Percentiles rank a stretch among this genome's conserved stretches.
phyloP scores from a whole-genome alignment of 495 filamentous ascomycete genomes.

The Annulohypoxylon moriforme region DNA sequence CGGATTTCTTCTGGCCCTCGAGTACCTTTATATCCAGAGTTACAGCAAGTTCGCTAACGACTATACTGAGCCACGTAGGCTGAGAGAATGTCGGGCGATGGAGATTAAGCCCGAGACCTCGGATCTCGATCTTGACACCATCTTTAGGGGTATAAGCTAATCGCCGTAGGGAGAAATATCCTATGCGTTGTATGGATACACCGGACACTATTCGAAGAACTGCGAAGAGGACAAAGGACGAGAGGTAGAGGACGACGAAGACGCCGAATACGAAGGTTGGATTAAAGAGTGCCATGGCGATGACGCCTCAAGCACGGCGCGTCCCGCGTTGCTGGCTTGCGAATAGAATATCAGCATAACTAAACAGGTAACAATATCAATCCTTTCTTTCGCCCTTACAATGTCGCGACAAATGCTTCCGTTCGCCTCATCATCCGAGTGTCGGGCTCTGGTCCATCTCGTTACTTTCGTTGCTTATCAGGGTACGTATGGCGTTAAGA shows the following conservation, averaged over 20 bases:
- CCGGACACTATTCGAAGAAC: conserved; percentile 92
- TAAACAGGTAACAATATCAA: not conserved
- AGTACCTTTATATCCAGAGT: conserved; percentile 79
- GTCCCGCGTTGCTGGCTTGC: conserved; percentile 43
- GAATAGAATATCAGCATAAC: conserved; percentile 28
- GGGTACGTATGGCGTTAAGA: conserved; percentile 4
- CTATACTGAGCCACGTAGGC: conserved; percentile 95
- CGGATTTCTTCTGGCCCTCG: conserved; percentile 56
- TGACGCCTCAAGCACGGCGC: conserved; percentile 38
- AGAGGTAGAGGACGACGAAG: conserved; percentile 86
- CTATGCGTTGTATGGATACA: conserved; percentile 93
- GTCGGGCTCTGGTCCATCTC: conserved; percentile 35
- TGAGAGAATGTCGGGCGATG: conserved; percentile 96
- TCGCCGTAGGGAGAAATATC: conserved; percentile 88
- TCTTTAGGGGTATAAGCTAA: conserved; percentile 88
- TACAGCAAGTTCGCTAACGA: conserved; percentile 84
- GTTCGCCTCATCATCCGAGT: conserved; percentile 45
- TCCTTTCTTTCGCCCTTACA: conserved; percentile 34
- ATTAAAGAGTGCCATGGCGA: conserved; percentile 63
- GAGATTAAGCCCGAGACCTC: conserved; percentile 85
- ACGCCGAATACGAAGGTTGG: conserved; percentile 87
- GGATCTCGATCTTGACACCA: conserved; percentile 88
- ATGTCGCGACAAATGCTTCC: conserved; percentile 32
- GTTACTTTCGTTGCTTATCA: conserved; percentile 11
- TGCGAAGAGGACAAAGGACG: conserved; percentile 92